These are phyloP conservation scores for Podila horticola DNA, from an alignment of 192 early-diverging fungal genomes.

Conservation along the genomic window DNA sequence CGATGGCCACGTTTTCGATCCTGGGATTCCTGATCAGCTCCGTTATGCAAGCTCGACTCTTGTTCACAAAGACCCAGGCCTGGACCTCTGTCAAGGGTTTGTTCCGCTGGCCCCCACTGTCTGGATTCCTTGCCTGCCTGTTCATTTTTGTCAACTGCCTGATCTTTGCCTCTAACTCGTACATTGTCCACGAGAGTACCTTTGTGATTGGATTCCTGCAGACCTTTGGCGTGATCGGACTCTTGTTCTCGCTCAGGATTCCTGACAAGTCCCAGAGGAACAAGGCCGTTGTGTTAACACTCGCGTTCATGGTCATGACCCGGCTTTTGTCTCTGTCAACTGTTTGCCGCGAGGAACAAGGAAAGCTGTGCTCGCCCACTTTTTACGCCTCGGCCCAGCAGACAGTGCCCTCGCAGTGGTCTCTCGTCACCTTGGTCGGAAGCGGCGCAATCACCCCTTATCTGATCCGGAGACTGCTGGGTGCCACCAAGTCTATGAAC, in stretches of 20 bases:
- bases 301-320: conserved; percentile 67
- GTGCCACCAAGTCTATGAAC: conserved; percentile 61
- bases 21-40: conserved; percentile 34
- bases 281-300: conserved; percentile 54
- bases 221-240: conserved; percentile 65
- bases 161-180: conserved; percentile 89
- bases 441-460: conserved; percentile 54
- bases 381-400: conserved; percentile 75
- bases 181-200: conserved; percentile 88
- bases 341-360: conserved; percentile 92
- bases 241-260: conserved; percentile 42
- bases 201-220: conserved; percentile 71
- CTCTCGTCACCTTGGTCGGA: conserved; percentile 57
- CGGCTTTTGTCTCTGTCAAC: conserved; percentile 67
- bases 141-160: conserved; percentile 67
- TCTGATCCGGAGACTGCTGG: conserved; percentile 55
- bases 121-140: conserved; percentile 51
- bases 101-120: conserved; percentile 27
- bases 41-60: not conserved
- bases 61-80: conserved; percentile 7
- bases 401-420: conserved; percentile 61
- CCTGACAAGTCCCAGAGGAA: conserved; percentile 35
- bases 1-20: conserved; percentile 44
- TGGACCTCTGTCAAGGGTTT: conserved; percentile 14
- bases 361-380: conserved; percentile 79